Evolutionary conservation across 805 yeast species (phyloP).

Genomic region (Pichia sporocuriosa): DNA sequence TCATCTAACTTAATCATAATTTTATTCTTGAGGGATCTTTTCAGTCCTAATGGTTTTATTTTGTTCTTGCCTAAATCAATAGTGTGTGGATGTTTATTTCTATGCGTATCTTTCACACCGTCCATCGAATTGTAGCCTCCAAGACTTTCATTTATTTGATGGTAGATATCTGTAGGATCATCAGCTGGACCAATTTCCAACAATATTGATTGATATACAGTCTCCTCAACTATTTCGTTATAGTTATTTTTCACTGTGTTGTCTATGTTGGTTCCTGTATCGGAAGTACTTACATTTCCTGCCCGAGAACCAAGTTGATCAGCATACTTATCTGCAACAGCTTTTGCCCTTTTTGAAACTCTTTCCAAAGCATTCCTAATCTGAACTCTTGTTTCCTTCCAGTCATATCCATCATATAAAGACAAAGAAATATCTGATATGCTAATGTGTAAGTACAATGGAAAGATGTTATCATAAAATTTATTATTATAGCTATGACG

Average conservation of each 20-base stretch:
- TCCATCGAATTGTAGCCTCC: background rate
- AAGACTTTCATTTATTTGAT: background rate
- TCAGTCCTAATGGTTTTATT: conserved; percentile 45
- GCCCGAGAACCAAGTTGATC: no score
- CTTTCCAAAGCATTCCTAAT: conserved; percentile 59
- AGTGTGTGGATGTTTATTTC: conserved; percentile 1
- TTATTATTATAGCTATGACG: background rate
- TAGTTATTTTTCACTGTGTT: background rate
- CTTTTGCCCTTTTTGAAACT: conserved; percentile 44
- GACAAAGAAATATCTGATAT: conserved; percentile 37
- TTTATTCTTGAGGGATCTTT: conserved; percentile 59
- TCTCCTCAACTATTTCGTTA: conserved; percentile 41
- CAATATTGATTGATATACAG: conserved; percentile 74
- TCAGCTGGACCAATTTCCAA: conserved; percentile 30
- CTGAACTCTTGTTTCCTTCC: conserved; percentile 68
- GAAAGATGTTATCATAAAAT: conserved; percentile 14
- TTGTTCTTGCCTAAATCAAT: conserved; percentile 28
- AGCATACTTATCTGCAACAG: background rate
- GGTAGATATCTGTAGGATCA: conserved; percentile 4
- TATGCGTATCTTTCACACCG: background rate
- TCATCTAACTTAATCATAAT: conserved; percentile 48
- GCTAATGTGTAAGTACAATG: conserved; percentile 28
- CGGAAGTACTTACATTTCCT: no score
- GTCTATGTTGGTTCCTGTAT: background rate
- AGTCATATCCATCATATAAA: conserved; percentile 87